Evolutionary conservation across 768 basidiomycete species (phyloP).

Genomic region (Scleroderma citrinum): DNA sequence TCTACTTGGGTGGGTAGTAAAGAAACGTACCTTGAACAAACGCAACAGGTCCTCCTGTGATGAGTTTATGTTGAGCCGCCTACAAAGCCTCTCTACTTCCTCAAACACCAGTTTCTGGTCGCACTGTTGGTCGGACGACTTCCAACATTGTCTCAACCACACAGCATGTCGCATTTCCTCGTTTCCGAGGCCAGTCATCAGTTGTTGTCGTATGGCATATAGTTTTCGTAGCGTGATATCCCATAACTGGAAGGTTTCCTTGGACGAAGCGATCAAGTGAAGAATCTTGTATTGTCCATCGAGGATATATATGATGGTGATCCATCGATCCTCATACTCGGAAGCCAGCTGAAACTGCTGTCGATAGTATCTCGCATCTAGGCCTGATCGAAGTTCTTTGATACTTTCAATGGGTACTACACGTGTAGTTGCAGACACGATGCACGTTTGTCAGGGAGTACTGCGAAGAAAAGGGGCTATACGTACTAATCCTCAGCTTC

Average conservation of each 20-base stretch:
- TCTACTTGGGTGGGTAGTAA: neutral
- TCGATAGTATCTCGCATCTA: constrained; percentile 66
- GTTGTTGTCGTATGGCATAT: constrained; percentile 56
- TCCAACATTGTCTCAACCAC: constrained; percentile 85
- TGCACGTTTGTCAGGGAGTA: neutral
- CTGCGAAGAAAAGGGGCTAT: neutral
- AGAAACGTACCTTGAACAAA: constrained; percentile 47
- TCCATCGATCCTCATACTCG: constrained; percentile 66
- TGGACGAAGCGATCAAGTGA: constrained; percentile 71
- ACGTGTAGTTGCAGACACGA: neutral
- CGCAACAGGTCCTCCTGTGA: constrained; percentile 46
- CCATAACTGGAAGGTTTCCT: constrained; percentile 58
- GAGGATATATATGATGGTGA: constrained; percentile 79
- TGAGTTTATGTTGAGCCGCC: constrained; percentile 60
- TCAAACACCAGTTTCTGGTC: constrained; percentile 63
- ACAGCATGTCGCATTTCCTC: constrained; percentile 57
- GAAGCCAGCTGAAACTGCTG: constrained; percentile 59
- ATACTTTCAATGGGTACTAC: constrained; percentile 82
- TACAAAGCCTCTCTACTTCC: constrained; percentile 68
- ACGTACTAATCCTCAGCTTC: constrained; percentile 58
- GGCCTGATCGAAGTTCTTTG: constrained; percentile 76
- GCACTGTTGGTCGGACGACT: constrained; percentile 54
- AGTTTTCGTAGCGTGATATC: constrained; percentile 59
- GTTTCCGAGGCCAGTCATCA: constrained; percentile 64
- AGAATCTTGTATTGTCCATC: constrained; percentile 79